Conservation (phyloP, 768 basidiomycete genomes). For the Cystofilobasidium bisporidii region DNA sequence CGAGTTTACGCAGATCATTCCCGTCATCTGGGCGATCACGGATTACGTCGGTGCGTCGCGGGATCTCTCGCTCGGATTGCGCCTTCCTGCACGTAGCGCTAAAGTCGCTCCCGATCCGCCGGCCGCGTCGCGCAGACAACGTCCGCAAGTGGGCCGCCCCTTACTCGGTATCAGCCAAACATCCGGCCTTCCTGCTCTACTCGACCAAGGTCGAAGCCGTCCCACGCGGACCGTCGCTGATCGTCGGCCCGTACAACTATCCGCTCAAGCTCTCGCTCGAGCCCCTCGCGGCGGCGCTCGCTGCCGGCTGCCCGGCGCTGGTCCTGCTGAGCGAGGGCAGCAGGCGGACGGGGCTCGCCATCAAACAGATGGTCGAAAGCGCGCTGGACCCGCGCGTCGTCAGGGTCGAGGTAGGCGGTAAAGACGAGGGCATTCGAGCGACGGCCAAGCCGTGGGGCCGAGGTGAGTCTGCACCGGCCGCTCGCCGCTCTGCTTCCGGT, state of each 20-base stretch:
- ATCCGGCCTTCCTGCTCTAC: constrained; percentile 2
- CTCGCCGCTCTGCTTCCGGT: no score
- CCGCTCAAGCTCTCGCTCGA: constrained; percentile 36
- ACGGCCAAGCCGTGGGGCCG: constrained; percentile 37
- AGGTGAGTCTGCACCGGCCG: no score
- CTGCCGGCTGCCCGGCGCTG: constrained; percentile 40
- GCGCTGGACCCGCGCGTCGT: constrained; percentile 15
- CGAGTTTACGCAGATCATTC: constrained; percentile 28
- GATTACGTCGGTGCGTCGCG: constrained; percentile 1
- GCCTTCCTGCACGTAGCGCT: no score
- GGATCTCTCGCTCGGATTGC: no score
- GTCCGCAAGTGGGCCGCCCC: constrained; percentile 3
- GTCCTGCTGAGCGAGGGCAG: constrained; percentile 31
- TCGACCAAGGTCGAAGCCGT: neutral
- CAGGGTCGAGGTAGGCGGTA: constrained; percentile 17
- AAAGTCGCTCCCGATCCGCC: no score
- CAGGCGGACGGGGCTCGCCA: neutral
- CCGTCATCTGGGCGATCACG: constrained; percentile 16
- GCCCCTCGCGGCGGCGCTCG: constrained; percentile 38
- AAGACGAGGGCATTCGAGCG: constrained; percentile 25
- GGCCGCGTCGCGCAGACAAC: no score
- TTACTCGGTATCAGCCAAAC: neutral
- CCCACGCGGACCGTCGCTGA: constrained; percentile 29
- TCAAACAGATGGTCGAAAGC: constrained; percentile 13
- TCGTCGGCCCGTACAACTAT: constrained; percentile 35